Base-by-base conservation (phyloP, 2,329 filamentous ascomycete species). In the Coniochaeta pulveracea region DNA sequence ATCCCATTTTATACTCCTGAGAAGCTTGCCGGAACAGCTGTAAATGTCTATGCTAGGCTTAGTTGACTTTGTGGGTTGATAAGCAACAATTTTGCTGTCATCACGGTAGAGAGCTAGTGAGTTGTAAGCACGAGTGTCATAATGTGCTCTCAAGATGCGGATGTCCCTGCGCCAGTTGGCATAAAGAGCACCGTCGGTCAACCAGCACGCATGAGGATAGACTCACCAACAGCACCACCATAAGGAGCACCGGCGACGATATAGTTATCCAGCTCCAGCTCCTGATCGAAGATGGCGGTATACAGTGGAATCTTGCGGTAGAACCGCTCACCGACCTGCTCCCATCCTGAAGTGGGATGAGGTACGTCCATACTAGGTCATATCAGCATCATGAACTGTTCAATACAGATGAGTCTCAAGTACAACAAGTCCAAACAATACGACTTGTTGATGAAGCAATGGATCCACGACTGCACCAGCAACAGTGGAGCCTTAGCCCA, bases 261-360 rank as follows among this genome's bases (percentile, higher is more conserved):
- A 63, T 93, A 93, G 63, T 91, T 93, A 64, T 95, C 88, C 45
- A 98, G 73, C 61, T 98, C 88, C 41, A 95, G 68, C 53, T 94
- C 86, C 52, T 83, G 75, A 58, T 94, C 86, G 56, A 96, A 98
- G 43, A 96, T 74, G 44, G 79, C 82, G 40, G 86, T 88, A 66
- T 96, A 98, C 40, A 94, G 75, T 58, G 89, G 83, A 37, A 84
- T 79, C 64, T 93, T 95, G 56, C 89, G 84, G 64, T 96, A 98
- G 68, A 93, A 96, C 50, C 76, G 80, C 58, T 93, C 83, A 52
- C 85, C 91, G 44, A 96, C 76, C 58, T 76, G 82, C 66, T 94
- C 86, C 91, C 91, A 98, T 57, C 89, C 85, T 48, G 85, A 82
- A 47, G 85, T 85, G 50, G 88, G 69, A 57, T 72, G 68, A 50